Evolutionary conservation across 176 grass and related monocot genomes (phyloP).

Genomic region (Calamus simplicifolius): DNA sequence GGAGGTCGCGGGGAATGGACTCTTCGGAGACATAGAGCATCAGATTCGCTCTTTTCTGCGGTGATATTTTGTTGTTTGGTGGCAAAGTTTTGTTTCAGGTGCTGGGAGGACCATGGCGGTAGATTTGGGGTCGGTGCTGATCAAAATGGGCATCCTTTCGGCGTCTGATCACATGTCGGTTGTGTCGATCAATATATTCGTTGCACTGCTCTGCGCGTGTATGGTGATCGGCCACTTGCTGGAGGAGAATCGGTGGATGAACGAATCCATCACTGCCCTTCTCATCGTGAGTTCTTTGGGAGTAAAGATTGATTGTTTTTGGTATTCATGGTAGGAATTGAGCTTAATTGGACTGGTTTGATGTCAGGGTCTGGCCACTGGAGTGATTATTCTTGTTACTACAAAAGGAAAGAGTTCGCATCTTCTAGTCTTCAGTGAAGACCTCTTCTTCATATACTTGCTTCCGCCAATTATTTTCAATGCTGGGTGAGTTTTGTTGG

Average conservation of each 20-base stretch:
- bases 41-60: no score
- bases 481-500: conserved; percentile 45
- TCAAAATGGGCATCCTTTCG: conserved; percentile 22
- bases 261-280: conserved; percentile 73
- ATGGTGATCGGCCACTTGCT: conserved; percentile 69
- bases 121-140: background rate
- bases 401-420: conserved; percentile 49
- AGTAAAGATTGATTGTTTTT: no score
- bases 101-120: no score
- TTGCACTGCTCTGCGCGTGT: conserved; percentile 63
- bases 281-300: conserved; percentile 38
- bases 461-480: conserved; percentile 83
- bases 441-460: conserved; percentile 80
- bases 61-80: no score
- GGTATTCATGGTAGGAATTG: no score
- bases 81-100: no score
- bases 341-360: no score
- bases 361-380: conserved; percentile 52
- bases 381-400: conserved; percentile 45
- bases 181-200: conserved; percentile 57
- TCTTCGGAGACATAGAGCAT: no score
- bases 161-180: conserved; percentile 52
- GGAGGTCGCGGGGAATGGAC: no score
- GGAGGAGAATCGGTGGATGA: conserved; percentile 83
- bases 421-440: conserved; percentile 63